Conservation (phyloP, 2,329 filamentous ascomycete species). For the Fusarium sp. region DNA sequence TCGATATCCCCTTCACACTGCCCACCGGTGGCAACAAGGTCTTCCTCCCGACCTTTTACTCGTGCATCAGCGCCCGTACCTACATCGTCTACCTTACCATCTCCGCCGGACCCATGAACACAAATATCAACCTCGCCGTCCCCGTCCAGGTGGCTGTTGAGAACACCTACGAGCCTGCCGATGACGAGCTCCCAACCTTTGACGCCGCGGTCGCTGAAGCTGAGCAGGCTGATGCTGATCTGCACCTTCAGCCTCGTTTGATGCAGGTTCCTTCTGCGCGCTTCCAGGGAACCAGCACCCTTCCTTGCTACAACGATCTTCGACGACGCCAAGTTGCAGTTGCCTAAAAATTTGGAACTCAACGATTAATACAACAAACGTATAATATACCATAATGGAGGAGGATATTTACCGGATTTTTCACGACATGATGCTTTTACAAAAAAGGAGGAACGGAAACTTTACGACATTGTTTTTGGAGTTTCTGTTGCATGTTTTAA, state of each 20-base stretch:
- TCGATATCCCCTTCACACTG: constrained; percentile 66
- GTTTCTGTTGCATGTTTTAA: constrained; percentile 12
- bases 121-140: constrained; percentile 61
- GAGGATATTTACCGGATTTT: constrained; percentile 26
- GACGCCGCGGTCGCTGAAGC: constrained; percentile 62
- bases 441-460: constrained; percentile 30
- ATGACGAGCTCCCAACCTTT: constrained; percentile 63
- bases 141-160: constrained; percentile 69
- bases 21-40: constrained; percentile 64
- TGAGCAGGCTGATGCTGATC: constrained; percentile 62
- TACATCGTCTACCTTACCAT: constrained; percentile 68
- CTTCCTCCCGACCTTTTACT: constrained; percentile 72
- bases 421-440: constrained; percentile 35
- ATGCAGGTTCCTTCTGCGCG: constrained; percentile 54
- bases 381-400: constrained; percentile 43
- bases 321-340: constrained; percentile 48
- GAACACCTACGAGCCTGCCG: constrained; percentile 50
- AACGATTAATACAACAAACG: constrained; percentile 5
- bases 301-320: constrained; percentile 60
- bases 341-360: constrained; percentile 32
- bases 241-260: constrained; percentile 60
- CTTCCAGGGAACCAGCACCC: constrained; percentile 51
- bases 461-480: constrained; percentile 32
- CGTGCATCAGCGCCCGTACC: constrained; percentile 70
- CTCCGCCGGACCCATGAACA: constrained; percentile 60